A percentile compares a stretch with the other conserved stretches of the same genome.
Conservation (phyloP, 2,329 filamentous ascomycete species). For the Colletotrichum aenigma region DNA sequence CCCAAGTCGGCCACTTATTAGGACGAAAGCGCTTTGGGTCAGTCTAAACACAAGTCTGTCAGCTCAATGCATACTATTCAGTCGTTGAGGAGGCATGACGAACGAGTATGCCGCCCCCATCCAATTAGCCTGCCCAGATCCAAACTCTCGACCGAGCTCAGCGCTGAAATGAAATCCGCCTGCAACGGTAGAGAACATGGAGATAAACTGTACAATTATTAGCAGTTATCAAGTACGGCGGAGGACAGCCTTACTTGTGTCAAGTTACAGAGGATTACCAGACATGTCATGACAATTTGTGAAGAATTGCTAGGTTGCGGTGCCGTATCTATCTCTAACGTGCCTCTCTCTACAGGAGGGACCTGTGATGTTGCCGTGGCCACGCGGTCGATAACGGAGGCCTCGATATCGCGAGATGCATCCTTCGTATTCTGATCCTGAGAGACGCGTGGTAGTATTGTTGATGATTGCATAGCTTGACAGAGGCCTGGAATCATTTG, state of each 20-base stretch:
- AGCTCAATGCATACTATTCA: background rate
- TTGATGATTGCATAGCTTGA: background rate
- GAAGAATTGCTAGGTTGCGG: background rate
- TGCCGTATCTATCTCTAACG: background rate
- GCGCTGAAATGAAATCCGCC: background rate
- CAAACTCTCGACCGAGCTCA: background rate
- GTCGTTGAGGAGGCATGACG: accelerated
- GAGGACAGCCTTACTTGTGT: background rate
- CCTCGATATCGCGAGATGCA: background rate
- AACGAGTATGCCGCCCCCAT: background rate
- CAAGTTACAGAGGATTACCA: background rate
- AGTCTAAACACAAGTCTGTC: background rate
- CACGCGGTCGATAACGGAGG: background rate
- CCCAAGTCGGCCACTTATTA: background rate
- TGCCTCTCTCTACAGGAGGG: background rate
- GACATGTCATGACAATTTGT: background rate
- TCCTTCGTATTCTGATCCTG: background rate
- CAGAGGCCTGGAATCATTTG: background rate
- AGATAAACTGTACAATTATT: background rate
- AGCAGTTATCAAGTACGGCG: background rate
- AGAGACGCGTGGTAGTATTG: background rate
- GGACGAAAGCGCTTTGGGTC: background rate
- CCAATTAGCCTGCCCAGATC: background rate
- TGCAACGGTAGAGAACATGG: background rate
- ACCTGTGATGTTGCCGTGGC: background rate